Base-by-base conservation (phyloP, 2,329 filamentous ascomycete genomes). In the Cordyceps farinosa region DNA sequence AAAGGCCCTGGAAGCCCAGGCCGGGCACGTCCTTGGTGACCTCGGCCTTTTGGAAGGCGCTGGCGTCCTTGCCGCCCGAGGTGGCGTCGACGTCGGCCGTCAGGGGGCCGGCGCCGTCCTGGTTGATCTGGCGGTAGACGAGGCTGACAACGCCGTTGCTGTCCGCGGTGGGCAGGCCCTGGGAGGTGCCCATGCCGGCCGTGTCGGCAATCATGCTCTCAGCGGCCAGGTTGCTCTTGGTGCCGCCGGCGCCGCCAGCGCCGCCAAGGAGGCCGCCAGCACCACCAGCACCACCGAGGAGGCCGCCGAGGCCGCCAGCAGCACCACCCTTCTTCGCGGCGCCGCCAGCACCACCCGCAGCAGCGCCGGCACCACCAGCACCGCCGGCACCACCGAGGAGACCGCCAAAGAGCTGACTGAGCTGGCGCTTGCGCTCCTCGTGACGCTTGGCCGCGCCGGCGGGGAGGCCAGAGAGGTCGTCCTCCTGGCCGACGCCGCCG, bases 101-200 rank as follows among this genome's bases (percentile, higher is more conserved):
- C 54, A 90, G 76, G 1, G 86, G 86, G 2, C 87, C 87, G 0
- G 87, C 87, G 29, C 87, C 87, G 69, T 90, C 87, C 74, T 89
- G 87, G 81, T 90, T 90, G 77, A 90, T 84, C 77, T 90, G 66
- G 71, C 85, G 85, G 79, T 84, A 87, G 65, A 81, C 86, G 81
- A 88, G 82, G 65, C 78, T 80, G 73, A 88, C 76, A 22, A 79
- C 80, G 66, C 86, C 85, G 65, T 85, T 80, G 67, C 86, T 83
- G 40, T 78, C 74, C 65, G 78, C 80, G n/a, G 86, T 88, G n/a
- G 86, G 86, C 51, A 88, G 73, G 63, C 85, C 84, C 22, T 72
- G 71, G 1, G 72, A 68, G 15, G 80, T 77, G 61, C 84, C 85
- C 15, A 72, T 67, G 62, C 85, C 85, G 8, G 82, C 79, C 29